Conservation (phyloP, 495 filamentous ascomycete genomes). For the Aspergillus nidulans region DNA sequence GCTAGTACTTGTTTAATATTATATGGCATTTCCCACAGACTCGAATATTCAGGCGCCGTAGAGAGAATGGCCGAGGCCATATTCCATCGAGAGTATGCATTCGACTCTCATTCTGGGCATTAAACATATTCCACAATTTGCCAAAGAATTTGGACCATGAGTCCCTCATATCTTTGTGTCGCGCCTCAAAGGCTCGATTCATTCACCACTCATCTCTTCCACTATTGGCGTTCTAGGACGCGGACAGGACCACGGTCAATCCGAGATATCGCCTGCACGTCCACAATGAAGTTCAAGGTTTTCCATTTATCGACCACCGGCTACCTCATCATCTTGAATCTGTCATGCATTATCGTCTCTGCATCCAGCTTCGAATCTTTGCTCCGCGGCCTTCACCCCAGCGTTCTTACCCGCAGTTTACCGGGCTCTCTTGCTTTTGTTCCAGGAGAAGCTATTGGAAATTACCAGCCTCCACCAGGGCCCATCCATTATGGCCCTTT, state of each 20-base stretch:
- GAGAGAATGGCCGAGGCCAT: neutral
- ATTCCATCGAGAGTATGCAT: neutral
- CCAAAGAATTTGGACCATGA: neutral
- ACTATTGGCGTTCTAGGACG: neutral
- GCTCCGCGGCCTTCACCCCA: neutral
- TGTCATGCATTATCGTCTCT: constrained; percentile 8
- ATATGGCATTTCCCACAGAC: neutral
- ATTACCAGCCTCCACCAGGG: constrained; percentile 16
- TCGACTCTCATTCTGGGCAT: neutral
- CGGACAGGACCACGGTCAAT: neutral
- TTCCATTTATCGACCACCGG: neutral
- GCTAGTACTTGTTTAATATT: neutral
- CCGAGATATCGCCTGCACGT: neutral
- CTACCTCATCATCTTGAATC: constrained; percentile 1
- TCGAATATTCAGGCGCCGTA: neutral
- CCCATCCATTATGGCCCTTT: constrained; percentile 2
- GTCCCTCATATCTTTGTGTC: neutral
- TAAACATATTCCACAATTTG: neutral
- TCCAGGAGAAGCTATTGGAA: constrained; percentile 18
- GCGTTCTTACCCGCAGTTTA: constrained; percentile 12
- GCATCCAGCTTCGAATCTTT: constrained; percentile 8
- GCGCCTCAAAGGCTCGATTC: neutral
- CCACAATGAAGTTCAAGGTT: constrained; percentile 11
- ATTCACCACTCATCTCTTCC: neutral
- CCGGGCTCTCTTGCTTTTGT: constrained; percentile 19